phyloP scores from a whole-genome alignment of 257 asterid species.

The Nemophila menziesii region DNA sequence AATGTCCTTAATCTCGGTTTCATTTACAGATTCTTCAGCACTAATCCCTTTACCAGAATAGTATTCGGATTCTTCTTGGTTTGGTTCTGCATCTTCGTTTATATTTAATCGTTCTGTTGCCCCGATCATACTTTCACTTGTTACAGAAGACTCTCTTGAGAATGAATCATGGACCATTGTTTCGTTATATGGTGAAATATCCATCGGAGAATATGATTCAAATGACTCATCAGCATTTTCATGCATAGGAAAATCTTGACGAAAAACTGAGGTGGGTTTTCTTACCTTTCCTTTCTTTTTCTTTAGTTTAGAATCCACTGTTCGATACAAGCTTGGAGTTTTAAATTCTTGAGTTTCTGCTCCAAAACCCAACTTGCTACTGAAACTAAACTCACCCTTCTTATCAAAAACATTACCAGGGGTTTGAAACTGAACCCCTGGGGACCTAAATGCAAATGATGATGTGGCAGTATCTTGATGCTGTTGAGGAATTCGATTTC shows the following conservation, averaged over 20 bases:
- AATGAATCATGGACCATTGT: constrained; percentile 26
- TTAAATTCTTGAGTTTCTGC: constrained; percentile 39
- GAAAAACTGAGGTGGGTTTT: constrained; percentile 31
- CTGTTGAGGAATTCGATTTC: constrained; percentile 16
- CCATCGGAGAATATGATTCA: constrained; percentile 91
- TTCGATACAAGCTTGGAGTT: constrained; percentile 43
- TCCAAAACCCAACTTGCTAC: constrained; percentile 32
- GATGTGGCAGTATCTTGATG: constrained; percentile 27
- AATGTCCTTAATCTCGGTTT: constrained; percentile 80
- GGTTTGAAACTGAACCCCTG: constrained; percentile 21
- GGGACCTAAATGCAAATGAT: constrained; percentile 22
- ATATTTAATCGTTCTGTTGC: constrained; percentile 35
- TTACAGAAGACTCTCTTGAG: constrained; percentile 66
- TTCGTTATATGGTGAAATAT: constrained; percentile 75
- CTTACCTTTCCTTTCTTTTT: constrained; percentile 70
- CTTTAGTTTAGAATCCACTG: constrained; percentile 44
- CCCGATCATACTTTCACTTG: constrained; percentile 44
- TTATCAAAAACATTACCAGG: constrained; percentile 24
- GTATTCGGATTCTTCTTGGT: constrained; percentile 20
- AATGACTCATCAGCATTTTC: constrained; percentile 37
- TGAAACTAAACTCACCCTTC: constrained; percentile 43
- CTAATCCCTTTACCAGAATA: constrained; percentile 20
- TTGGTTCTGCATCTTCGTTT: constrained; percentile 26
- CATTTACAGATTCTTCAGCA: constrained; percentile 58
- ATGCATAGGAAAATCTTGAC: constrained; percentile 29